phyloP scores from a whole-genome alignment of 495 filamentous ascomycete genomes.

The Amorphotheca resinae region DNA sequence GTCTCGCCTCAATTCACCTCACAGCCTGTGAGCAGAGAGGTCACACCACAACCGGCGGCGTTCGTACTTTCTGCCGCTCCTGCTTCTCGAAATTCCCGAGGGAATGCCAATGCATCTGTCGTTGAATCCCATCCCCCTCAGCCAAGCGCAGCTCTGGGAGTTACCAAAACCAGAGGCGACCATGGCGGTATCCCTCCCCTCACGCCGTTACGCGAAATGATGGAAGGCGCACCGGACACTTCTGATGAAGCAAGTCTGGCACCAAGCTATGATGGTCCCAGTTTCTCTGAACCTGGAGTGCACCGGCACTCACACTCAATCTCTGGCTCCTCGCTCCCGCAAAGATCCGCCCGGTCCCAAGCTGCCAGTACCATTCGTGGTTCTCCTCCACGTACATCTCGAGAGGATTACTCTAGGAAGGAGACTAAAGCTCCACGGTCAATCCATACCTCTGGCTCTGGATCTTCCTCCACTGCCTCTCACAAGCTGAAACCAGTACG shows the following conservation, averaged over 20 bases:
- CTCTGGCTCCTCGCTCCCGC: constrained; percentile 2
- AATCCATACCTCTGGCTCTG: constrained; percentile 26
- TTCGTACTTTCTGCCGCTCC: constrained; percentile 15
- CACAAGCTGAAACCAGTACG: constrained; percentile 34
- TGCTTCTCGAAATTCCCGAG: constrained; percentile 3
- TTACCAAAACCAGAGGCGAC: not conserved
- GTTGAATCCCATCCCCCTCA: not conserved
- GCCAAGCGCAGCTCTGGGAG: not conserved
- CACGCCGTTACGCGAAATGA: constrained; percentile 25
- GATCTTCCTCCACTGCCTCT: constrained; percentile 29
- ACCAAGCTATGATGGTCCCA: constrained; percentile 6
- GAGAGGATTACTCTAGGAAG: constrained; percentile 6
- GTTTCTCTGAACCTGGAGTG: constrained; percentile 5
- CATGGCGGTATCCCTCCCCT: constrained; percentile 22
- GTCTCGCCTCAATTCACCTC: not conserved
- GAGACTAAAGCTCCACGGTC: constrained; percentile 5
- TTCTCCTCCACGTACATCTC: constrained; percentile 13
- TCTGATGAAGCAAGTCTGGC: constrained; percentile 24
- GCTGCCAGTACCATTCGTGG: constrained; percentile 3
- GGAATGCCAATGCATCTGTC: not conserved
- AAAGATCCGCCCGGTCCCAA: not conserved
- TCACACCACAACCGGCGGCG: constrained; percentile 1
- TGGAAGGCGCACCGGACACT: constrained; percentile 23
- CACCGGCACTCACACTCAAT: constrained; percentile 9
- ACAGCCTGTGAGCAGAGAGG: not conserved